Evolutionary conservation across 495 filamentous ascomycete genomes (phyloP).

Genomic region (Xylaria longipes): DNA sequence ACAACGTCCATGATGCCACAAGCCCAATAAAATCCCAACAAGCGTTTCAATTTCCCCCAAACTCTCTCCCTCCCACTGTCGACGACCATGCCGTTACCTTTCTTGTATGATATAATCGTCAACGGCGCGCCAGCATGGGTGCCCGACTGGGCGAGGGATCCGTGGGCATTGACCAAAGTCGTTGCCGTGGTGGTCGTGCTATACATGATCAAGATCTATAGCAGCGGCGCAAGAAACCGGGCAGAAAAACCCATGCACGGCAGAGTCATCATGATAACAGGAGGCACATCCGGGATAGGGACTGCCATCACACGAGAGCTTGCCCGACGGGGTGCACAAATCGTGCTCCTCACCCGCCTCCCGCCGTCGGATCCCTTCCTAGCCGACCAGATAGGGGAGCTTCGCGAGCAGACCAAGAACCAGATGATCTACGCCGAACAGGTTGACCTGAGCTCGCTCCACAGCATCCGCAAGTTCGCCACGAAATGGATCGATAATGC

Average conservation of each 20-base stretch:
- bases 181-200: slow-evolving; percentile 65
- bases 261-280: slow-evolving; percentile 92
- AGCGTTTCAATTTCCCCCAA: background rate
- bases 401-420: slow-evolving; percentile 81
- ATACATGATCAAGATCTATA: slow-evolving; percentile 76
- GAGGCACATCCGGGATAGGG: slow-evolving; percentile 94
- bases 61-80: background rate
- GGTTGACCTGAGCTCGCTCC: slow-evolving; percentile 83
- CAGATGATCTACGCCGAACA: slow-evolving; percentile 93
- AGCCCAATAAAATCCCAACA: background rate
- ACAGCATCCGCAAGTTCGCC: slow-evolving; percentile 92
- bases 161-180: slow-evolving; percentile 63
- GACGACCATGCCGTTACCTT: slow-evolving; percentile 76
- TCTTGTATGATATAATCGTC: slow-evolving; percentile 64
- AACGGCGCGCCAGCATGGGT: slow-evolving; percentile 70
- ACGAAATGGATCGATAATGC: slow-evolving; percentile 98
- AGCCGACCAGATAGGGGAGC: slow-evolving; percentile 87
- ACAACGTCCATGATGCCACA: slow-evolving; percentile 12
- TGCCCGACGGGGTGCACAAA: slow-evolving; percentile 83
- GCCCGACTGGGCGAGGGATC: slow-evolving; percentile 59
- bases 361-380: slow-evolving; percentile 83
- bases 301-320: slow-evolving; percentile 74
- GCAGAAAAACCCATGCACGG: slow-evolving; percentile 90
- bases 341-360: slow-evolving; percentile 87
- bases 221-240: slow-evolving; percentile 72